Evolutionary conservation across 345 rosid genomes (phyloP), one percentile per base, ranked within the genome.

Genomic region (Boechera stricta): DNA sequence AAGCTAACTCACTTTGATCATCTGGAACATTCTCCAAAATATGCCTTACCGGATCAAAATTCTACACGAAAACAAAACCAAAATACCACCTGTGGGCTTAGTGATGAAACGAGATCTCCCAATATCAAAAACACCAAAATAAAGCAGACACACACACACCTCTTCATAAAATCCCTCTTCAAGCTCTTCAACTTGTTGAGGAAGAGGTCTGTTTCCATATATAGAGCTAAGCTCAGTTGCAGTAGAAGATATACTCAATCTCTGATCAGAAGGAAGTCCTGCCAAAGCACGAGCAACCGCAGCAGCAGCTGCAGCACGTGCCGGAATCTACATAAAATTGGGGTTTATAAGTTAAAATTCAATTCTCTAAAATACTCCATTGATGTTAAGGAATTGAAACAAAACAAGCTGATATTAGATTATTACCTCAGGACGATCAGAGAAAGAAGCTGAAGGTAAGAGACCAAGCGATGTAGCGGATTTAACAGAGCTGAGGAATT

Each of bases 241-340:
- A 80, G 82, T 86, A n/a, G 97, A 87, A 15, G 97, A 87, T 38
- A 95, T 87, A 84, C 76, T 87, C 59, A 84, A 81, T 33, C 90
- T 86, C 82, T 93, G 96, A 77, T 90, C 89, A 59, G 93, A 83
- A 72, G 94, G 97, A 71, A 95, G 75, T 62, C 89, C 94, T 5
- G 98, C 90, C 73, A 95, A 85, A 61, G 89, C 97, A 79, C 96
- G 94, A 39, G 99, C 98, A 77, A 95, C 97, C 59, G 90, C 97
- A 16, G 99, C 99, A 4, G 99, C 99, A 11, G 99, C 99, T 0
- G 92, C 93, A 57, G 97, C 98, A 81, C 97, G 87, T 42, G 97
- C 93, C 10, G 99, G 99, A 84, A 96, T 93, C 99, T 96, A 76
- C 59, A 81, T 38, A 51, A 15, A 60, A 11, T 41, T 2, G 6